Conservation (phyloP, 306 rosid genomes). For the Trichosanthes truncata region DNA sequence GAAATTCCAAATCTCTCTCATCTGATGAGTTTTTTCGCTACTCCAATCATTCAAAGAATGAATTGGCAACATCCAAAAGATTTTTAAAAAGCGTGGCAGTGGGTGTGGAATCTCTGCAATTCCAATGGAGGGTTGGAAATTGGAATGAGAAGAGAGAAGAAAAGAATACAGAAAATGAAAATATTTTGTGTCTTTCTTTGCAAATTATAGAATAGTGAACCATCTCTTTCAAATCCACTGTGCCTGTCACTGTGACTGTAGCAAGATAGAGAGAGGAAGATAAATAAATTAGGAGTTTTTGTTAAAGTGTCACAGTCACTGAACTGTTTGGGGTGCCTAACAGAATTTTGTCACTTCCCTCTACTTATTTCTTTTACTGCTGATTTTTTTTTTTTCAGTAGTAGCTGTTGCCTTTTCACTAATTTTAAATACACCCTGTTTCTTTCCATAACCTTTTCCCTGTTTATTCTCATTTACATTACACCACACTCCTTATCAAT, state of each 20-base stretch:
- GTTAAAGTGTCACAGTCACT: background rate
- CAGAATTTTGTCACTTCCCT: conserved; percentile 5
- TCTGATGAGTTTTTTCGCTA: background rate
- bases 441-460: background rate
- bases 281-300: background rate
- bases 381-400: background rate
- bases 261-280: background rate
- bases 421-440: background rate
- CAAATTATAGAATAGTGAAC: background rate
- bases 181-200: background rate
- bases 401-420: background rate
- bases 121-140: no score
- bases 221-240: background rate
- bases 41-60: conserved; percentile 66
- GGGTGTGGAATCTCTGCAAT: background rate
- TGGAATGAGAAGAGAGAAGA: no score
- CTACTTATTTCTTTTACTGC: background rate
- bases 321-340: background rate
- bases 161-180: no score
- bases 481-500: background rate
- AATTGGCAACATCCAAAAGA: conserved; percentile 82
- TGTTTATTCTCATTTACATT: background rate
- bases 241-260: background rate
- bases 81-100: conserved; percentile 12
- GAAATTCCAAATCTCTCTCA: background rate